These are phyloP conservation scores for Heliamphora exappendiculata DNA, from an alignment of 148 eudicot genomes.

Conservation along the genomic window DNA sequence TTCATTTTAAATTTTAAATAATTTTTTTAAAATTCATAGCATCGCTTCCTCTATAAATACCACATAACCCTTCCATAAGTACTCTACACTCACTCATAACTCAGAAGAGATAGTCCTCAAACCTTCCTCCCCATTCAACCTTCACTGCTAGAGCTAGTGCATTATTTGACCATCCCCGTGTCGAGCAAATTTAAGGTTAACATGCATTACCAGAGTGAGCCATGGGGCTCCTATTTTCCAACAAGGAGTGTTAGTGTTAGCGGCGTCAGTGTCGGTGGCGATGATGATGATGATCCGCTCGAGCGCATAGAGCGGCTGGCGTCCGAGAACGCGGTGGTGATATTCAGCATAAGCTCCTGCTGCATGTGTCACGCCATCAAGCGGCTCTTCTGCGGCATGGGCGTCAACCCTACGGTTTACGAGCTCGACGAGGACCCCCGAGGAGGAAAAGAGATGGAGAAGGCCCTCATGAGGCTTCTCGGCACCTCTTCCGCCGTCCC, in stretches of 20 bases:
- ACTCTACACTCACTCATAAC: no score
- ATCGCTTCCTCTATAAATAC: no score
- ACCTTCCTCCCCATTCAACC: no score
- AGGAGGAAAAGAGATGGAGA: constrained; percentile 27
- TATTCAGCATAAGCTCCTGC: constrained; percentile 60
- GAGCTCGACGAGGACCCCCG: constrained; percentile 45
- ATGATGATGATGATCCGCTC: constrained; percentile 15
- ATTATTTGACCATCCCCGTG: no score
- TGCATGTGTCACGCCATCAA: constrained; percentile 74
- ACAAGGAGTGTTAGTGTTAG: neutral
- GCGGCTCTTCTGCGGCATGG: constrained; percentile 58
- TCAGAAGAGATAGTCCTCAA: no score
- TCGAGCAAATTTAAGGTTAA: no score
- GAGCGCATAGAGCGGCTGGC: constrained; percentile 52
- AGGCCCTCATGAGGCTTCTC: constrained; percentile 21
- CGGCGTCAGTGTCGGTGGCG: no score
- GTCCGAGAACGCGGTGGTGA: constrained; percentile 52
- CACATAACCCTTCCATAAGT: no score
- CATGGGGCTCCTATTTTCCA: constrained; percentile 20
- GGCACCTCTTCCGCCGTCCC: constrained; percentile 28
- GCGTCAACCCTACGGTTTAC: constrained; percentile 59
- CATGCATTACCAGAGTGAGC: no score
- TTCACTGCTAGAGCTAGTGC: no score
- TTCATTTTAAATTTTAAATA: no score
- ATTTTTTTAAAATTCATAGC: no score